Percentiles rank a stretch among this genome's conserved stretches.
Evolutionary conservation across 1,139 yeast genomes (phyloP).

Genomic region (Kurtzmaniella quercitrusa): DNA sequence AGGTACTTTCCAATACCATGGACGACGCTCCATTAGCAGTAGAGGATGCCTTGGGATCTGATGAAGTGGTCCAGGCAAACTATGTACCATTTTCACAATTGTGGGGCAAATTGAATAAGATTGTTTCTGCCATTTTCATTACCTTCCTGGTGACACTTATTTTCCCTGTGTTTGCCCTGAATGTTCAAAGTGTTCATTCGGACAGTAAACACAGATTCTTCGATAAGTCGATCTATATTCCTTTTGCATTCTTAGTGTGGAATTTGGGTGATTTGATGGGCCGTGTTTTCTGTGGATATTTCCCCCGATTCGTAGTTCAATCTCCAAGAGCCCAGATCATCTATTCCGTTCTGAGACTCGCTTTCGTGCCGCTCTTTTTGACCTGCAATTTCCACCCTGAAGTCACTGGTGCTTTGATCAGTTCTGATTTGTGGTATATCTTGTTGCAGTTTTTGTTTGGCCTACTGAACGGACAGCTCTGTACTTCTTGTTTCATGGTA

Average conservation of each 20-base stretch:
- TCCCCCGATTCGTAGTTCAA: conserved; percentile 34
- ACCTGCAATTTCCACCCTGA: conserved; percentile 58
- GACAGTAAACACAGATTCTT: conserved; percentile 28
- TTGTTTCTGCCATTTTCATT: conserved; percentile 67
- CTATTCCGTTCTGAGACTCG: conserved; percentile 51
- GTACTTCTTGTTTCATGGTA: conserved; percentile 77
- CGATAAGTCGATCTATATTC: conserved; percentile 56
- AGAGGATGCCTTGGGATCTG: conserved; percentile 8
- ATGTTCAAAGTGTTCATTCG: conserved; percentile 48
- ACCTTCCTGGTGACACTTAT: conserved; percentile 74
- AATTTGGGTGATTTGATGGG: conserved; percentile 85
- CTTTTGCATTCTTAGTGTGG: conserved; percentile 78
- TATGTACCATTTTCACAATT: conserved; percentile 47
- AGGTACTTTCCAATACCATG: conserved; percentile 5
- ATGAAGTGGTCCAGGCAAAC: conserved; percentile 15
- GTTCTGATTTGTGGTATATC: conserved; percentile 66
- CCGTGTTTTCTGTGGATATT: conserved; percentile 59
- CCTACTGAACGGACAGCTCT: conserved; percentile 78
- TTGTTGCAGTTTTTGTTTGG: conserved; percentile 75
- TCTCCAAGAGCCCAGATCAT: conserved; percentile 39
- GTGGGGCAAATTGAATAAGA: conserved; percentile 54
- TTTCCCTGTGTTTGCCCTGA: conserved; percentile 89
- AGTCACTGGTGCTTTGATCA: conserved; percentile 28
- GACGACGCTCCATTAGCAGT: conserved; percentile 12
- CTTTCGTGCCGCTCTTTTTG: conserved; percentile 61